These are phyloP conservation scores for Fusarium sp. DNA, from an alignment of 2,329 filamentous ascomycete species.

Conservation along the genomic window DNA sequence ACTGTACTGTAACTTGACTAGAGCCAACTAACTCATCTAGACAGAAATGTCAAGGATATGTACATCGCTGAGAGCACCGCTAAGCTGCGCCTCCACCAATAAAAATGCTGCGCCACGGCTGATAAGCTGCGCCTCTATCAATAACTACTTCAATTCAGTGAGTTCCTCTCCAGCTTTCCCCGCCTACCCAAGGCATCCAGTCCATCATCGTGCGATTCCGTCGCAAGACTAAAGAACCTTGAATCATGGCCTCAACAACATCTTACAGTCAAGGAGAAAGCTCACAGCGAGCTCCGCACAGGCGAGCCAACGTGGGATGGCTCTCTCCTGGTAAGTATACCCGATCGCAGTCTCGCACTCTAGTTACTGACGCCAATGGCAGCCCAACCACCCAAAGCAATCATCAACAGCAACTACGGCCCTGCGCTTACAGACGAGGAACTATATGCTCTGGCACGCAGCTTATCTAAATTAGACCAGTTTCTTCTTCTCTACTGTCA, in stretches of 20 bases:
- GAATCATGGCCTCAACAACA: background rate
- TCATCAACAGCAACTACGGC: background rate
- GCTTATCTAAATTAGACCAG: background rate
- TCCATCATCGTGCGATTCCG: rapidly evolving
- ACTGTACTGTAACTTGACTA: background rate
- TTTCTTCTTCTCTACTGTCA: background rate
- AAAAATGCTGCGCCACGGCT: background rate
- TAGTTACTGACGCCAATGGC: background rate
- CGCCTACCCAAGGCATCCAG: background rate
- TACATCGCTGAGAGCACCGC: rapidly evolving
- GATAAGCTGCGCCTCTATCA: background rate
- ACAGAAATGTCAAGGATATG: background rate
- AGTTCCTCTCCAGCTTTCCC: background rate
- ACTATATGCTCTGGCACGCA: rapidly evolving
- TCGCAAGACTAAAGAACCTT: rapidly evolving
- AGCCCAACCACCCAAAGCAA: background rate
- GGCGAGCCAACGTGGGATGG: background rate
- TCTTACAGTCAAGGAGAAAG: background rate
- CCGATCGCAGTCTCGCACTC: rapidly evolving
- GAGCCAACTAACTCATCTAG: rapidly evolving
- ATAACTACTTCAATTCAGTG: background rate
- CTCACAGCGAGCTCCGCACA: background rate
- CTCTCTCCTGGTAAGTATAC: background rate
- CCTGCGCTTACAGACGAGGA: background rate
- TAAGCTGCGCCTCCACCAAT: background rate